phyloP scores from a whole-genome alignment of 495 filamentous ascomycete genomes.

The Platismatia glauca region DNA sequence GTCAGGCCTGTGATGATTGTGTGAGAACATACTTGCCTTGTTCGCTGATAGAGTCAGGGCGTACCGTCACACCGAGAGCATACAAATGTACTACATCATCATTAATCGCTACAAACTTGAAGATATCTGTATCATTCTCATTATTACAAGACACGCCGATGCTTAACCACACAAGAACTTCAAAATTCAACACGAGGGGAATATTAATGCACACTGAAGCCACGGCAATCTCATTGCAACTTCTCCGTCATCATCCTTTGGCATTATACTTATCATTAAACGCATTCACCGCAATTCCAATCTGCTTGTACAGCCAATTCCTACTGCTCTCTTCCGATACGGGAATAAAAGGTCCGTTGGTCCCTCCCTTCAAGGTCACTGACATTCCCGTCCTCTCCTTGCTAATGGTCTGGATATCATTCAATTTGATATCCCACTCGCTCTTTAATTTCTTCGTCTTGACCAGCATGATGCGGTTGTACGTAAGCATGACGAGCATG shows the following conservation, averaged over 20 bases:
- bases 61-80: no score
- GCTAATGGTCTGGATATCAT: constrained; percentile 91
- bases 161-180: background rate
- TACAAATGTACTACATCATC: no score
- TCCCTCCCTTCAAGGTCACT: constrained; percentile 76
- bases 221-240: background rate
- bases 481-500: constrained; percentile 92
- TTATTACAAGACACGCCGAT: background rate
- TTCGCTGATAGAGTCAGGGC: no score
- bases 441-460: constrained; percentile 70
- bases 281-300: constrained; percentile 59
- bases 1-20: no score
- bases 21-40: no score
- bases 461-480: constrained; percentile 83
- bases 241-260: constrained; percentile 35
- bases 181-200: background rate
- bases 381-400: constrained; percentile 94
- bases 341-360: constrained; percentile 91
- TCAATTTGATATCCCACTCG: constrained; percentile 93
- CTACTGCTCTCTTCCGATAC: constrained; percentile 79
- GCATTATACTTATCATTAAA: constrained; percentile 63
- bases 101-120: background rate
- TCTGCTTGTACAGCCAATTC: constrained; percentile 76
- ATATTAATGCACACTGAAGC: constrained; percentile 5
- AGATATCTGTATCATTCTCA: background rate